phyloP scores from a whole-genome alignment of 345 rosid genomes.

The Turritis glabra region DNA sequence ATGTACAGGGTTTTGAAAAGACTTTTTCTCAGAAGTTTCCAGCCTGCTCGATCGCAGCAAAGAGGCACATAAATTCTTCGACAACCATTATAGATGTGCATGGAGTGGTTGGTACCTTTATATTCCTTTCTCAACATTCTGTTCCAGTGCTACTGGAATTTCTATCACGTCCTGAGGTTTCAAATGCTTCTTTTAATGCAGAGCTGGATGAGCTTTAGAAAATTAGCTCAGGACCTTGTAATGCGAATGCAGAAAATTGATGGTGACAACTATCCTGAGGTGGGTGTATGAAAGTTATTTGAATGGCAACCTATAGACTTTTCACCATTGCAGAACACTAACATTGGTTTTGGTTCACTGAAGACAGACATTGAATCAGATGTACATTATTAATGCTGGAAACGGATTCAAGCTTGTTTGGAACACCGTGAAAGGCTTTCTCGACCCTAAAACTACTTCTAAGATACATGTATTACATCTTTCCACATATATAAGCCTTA shows the following conservation, averaged over 20 bases:
- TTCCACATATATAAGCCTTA: not conserved
- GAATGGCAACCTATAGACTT: not conserved
- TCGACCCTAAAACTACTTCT: constrained; percentile 87
- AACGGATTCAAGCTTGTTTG: constrained; percentile 81
- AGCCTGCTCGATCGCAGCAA: constrained; percentile 83
- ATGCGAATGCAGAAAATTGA: constrained; percentile 96
- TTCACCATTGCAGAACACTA: constrained; percentile 29
- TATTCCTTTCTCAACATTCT: constrained; percentile 3
- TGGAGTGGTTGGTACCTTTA: constrained; percentile 63
- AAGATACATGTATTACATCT: constrained; percentile 71
- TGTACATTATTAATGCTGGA: constrained; percentile 93
- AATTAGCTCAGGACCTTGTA: constrained; percentile 85
- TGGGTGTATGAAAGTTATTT: constrained; percentile 41
- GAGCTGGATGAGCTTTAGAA: constrained; percentile 92
- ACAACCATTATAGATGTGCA: constrained; percentile 83
- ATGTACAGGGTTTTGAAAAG: constrained; percentile 91
- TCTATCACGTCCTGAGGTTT: not conserved
- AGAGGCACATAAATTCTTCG: constrained; percentile 75
- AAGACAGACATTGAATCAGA: constrained; percentile 86
- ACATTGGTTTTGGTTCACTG: constrained; percentile 35
- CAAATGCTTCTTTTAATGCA: constrained; percentile 39
- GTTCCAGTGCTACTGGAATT: not conserved
- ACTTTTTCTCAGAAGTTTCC: constrained; percentile 86
- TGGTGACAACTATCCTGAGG: constrained; percentile 99
- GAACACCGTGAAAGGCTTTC: constrained; percentile 86